Evolutionary conservation across 441 rosid genomes (phyloP), one percentile per base, ranked within the genome.

Genomic region (Arabidopsis lyrata): DNA sequence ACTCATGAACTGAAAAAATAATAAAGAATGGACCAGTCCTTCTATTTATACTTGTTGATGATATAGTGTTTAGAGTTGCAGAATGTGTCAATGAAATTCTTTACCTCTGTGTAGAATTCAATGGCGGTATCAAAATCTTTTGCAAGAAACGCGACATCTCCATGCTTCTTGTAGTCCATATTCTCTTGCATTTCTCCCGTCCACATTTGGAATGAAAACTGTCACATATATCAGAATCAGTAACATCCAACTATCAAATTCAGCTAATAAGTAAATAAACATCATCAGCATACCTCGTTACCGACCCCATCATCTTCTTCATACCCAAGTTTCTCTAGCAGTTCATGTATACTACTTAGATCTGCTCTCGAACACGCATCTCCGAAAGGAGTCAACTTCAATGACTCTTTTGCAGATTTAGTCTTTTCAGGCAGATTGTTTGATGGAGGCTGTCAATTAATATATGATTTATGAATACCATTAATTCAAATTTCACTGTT

Each of bases 201-300:
- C 98, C 97, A 87, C 91, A 83, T 80, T 72, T 88, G 92, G 79
- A 91, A 86, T 53, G 92, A 87, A 69, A 90, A 90, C 97, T 94
- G 80, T 66, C 75, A 14, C 16, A 20, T 36, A 54, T 9, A 66
- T 35, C 11, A 48, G 5, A 63, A 69, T 45, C 75, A 76, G 32
- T 24, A 73, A 35, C 71, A 55, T 32, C 9, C 8, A 15, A 16
- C 15, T 49, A 34, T 56, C 58, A 14, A 41, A 22, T 57, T 18
- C 5, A 59, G 27, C 48, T 59, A 32, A 2, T 18, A 69, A 15
- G 24, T 53, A 52, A 5, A 12, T 6, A 52, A 9, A 14, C 31
- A 35, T 7, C 54, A 48, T 60, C 29, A 47, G 63, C 78, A 70
- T 27, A 92, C 99, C 90, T 94, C 99, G 73, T 76, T 90, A 54